Percentiles rank a stretch among this genome's conserved stretches.
Evolutionary conservation across 2,329 filamentous ascomycete genomes (phyloP).

Genomic region (Trichothecium sympodiale): DNA sequence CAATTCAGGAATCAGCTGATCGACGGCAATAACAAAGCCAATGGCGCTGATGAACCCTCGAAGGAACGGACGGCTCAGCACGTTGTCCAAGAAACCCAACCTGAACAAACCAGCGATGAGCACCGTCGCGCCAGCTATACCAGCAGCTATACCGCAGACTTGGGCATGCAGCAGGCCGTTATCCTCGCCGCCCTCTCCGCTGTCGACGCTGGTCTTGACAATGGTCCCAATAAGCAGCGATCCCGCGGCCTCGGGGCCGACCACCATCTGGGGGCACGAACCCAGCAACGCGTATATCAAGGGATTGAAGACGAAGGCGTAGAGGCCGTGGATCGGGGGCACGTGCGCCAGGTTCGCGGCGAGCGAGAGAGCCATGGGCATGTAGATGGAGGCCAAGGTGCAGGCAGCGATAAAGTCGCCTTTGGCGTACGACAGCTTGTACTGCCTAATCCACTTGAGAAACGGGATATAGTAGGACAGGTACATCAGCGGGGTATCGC

Average conservation of each 20-base stretch:
- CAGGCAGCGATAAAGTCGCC: conserved; percentile 82
- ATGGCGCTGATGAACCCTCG: conserved; percentile 96
- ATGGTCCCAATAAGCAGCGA: conserved; percentile 84
- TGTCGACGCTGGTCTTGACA: conserved; percentile 65
- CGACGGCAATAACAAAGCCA: conserved; percentile 89
- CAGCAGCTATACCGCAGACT: conserved; percentile 79
- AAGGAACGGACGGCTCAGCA: conserved; percentile 83
- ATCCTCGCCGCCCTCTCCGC: conserved; percentile 51
- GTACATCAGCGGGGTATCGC: conserved; percentile 70
- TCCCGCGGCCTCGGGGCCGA: conserved; percentile 89
- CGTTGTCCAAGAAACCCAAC: conserved; percentile 86
- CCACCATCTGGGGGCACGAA: conserved; percentile 84
- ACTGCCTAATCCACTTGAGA: conserved; percentile 82
- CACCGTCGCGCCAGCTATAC: conserved; percentile 78
- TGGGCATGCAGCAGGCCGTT: conserved; percentile 60
- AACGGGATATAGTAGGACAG: conserved; percentile 88
- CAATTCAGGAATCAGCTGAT: conserved; percentile 85
- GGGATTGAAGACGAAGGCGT: conserved; percentile 87
- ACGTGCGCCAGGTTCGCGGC: conserved; percentile 88
- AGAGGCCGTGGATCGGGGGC: conserved; percentile 86
- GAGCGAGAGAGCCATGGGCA: conserved; percentile 91
- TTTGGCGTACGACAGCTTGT: conserved; percentile 67
- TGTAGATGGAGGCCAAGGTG: conserved; percentile 97
- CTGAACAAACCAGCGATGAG: conserved; percentile 77
- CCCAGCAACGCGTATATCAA: conserved; percentile 85